phyloP scores from a whole-genome alignment of 176 grass and related monocot genomes.

The Phoenix dactylifera region DNA sequence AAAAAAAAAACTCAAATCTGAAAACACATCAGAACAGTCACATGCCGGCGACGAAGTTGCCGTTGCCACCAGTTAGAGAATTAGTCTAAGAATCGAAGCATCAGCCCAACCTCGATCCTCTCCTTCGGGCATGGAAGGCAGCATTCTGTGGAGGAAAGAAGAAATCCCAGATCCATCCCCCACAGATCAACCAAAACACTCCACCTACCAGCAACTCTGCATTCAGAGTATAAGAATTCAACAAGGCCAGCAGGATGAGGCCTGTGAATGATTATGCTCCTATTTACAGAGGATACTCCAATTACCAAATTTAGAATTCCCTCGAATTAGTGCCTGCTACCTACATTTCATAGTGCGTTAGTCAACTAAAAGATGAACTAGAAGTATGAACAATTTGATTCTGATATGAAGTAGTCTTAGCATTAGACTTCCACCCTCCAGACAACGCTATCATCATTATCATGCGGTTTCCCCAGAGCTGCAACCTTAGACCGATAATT shows the following conservation, averaged over 20 bases:
- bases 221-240: constrained; percentile 7
- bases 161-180: neutral
- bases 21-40: neutral
- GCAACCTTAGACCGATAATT: constrained; percentile 14
- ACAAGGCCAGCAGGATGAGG: neutral
- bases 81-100: neutral
- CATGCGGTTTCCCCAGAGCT: constrained; percentile 4
- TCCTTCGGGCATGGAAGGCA: neutral
- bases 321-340: neutral
- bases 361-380: neutral
- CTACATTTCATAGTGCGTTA: constrained; percentile 12
- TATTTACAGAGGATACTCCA: neutral
- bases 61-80: neutral
- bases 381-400: constrained; percentile 9
- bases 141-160: neutral
- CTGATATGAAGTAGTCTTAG: neutral
- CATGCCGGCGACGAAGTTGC: neutral
- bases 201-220: constrained; percentile 7
- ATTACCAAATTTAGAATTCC: neutral
- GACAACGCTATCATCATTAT: neutral
- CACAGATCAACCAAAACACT: neutral
- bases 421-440: constrained; percentile 12
- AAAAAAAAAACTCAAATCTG: neutral
- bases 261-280: constrained; percentile 1
- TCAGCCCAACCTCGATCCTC: neutral